Base-by-base conservation (phyloP, 306 rosid species). In the Alnus glutinosa region DNA sequence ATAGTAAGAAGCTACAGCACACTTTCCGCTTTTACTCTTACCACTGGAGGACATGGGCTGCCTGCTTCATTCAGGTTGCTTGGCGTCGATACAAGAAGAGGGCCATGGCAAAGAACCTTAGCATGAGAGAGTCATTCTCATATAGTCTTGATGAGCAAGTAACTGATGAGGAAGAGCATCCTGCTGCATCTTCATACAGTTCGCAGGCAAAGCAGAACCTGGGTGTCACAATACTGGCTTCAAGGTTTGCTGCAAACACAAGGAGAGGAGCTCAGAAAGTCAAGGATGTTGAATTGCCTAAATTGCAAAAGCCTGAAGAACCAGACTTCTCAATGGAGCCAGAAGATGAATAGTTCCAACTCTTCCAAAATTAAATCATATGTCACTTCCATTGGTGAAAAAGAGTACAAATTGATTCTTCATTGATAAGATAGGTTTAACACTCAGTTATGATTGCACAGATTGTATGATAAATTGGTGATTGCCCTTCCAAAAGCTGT, bases 31-130 rank as follows among this genome's bases (percentile, higher is more conserved):
- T 91, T 90, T 94, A 92, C 89, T 94, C 98, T 16, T 46, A 92
- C 80, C 98, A 92, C 30, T 94, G 98, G 98, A 91, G 97, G 74
- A 94, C 98, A 10, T 92, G 98, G 98, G 97, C 93, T 7, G 89
- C 97, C 15, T 94, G 98, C 83, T 89, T 92, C 90, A 89, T 94
- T 78, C 97, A 94, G 82, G 92, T 80, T 13, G 95, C 93, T 0
- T 94, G 98, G 98, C 94, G 88, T 55, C 86, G 95, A 34, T 79
- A 76, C 88, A 89, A 88, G 85, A 92, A 90, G 84, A 77, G 92
- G 73, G 58, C 47, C 66, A 28, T 89, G 32, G 91, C 91, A 7
- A 84, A 80, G 83, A 85, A 80, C 52, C 97, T 90, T 55, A 89
- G 95, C 81, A 66, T 84, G 80, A 77, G 61, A 47, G 92, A 91